Conservation (phyloP, 768 basidiomycete species). For the Calocera viscosa region DNA sequence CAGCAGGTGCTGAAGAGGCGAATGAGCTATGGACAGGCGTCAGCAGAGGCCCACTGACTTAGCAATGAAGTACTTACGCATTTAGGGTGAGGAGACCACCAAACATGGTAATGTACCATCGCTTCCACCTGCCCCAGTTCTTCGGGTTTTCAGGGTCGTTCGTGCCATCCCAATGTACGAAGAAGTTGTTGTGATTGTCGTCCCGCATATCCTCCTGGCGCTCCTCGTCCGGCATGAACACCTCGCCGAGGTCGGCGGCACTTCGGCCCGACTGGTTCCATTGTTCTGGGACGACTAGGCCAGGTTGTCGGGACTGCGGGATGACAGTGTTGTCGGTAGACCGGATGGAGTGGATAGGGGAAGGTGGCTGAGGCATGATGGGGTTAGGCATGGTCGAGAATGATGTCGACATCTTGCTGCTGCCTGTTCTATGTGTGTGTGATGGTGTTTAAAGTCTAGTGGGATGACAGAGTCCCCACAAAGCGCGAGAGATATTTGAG, state of each 20-base stretch:
- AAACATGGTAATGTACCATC: background rate
- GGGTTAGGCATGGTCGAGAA: background rate
- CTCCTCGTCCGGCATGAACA: constrained; percentile 4
- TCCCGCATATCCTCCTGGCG: background rate
- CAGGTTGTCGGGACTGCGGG: background rate
- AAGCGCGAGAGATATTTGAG: no score
- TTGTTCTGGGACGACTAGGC: background rate
- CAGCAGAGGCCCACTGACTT: background rate
- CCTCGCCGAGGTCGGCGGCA: background rate
- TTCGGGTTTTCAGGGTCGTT: constrained; percentile 13
- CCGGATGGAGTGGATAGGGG: background rate
- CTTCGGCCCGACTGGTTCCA: background rate
- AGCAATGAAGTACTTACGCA: background rate
- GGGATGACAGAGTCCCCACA: background rate
- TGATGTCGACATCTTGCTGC: background rate
- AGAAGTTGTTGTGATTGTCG: background rate
- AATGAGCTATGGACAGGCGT: constrained; percentile 10
- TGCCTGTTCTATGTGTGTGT: background rate
- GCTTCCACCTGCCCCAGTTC: background rate
- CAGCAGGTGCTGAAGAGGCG: constrained; percentile 16
- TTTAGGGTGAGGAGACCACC: background rate
- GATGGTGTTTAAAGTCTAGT: background rate
- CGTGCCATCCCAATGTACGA: constrained; percentile 15
- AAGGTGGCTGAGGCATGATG: background rate
- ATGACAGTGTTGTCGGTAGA: background rate